A percentile compares a stretch with the other conserved stretches of the same genome.
phyloP scores from a whole-genome alignment of 2,329 filamentous ascomycete genomes.

The Metarhizium robertsii region DNA sequence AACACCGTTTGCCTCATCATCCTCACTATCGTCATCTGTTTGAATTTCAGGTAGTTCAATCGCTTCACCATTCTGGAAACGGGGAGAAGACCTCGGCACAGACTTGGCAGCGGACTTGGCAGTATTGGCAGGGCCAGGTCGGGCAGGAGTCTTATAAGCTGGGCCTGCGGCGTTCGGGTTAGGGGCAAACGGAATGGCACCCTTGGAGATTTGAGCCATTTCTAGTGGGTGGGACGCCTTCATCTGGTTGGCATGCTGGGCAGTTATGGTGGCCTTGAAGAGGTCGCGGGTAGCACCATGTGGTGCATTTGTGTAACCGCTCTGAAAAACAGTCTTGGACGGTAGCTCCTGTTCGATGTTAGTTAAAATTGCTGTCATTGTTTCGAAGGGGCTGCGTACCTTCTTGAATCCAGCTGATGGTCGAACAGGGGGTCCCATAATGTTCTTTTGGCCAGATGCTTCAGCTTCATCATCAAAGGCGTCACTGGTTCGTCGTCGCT shows the following conservation, averaged over 20 bases:
- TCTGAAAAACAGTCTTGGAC: constrained; percentile 49
- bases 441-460: constrained; percentile 44
- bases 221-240: constrained; percentile 64
- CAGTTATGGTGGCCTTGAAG: constrained; percentile 57
- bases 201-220: constrained; percentile 80
- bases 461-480: constrained; percentile 56
- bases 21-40: constrained; percentile 87
- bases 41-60: constrained; percentile 93
- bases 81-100: constrained; percentile 62
- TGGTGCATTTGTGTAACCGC: constrained; percentile 52
- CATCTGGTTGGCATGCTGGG: constrained; percentile 55
- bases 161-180: constrained; percentile 45
- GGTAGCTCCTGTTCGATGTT: constrained; percentile 41
- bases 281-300: constrained; percentile 44
- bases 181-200: constrained; percentile 81
- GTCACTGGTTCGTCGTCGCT: constrained; percentile 71
- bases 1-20: constrained; percentile 46
- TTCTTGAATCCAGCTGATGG: constrained; percentile 64
- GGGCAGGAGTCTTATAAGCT: constrained; percentile 62
- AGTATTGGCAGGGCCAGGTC: constrained; percentile 32
- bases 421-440: constrained; percentile 78
- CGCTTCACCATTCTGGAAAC: constrained; percentile 79
- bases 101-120: constrained; percentile 52
- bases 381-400: constrained; percentile 30
- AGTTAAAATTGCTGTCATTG: not conserved